Percentiles rank a stretch among this genome's conserved stretches.
phyloP scores from a whole-genome alignment of 805 yeast genomes.

The Saccharomyces jurei region DNA sequence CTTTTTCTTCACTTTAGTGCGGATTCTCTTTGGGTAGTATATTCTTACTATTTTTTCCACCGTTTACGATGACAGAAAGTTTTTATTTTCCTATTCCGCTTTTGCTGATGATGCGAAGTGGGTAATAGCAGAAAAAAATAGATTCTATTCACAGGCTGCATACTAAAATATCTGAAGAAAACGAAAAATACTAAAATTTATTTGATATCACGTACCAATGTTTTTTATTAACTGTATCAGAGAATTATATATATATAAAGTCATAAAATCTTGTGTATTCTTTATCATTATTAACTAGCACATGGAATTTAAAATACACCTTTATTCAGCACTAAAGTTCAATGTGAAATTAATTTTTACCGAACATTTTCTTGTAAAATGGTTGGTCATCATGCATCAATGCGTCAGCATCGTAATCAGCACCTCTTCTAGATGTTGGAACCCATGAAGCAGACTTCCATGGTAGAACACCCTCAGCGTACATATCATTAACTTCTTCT shows the following conservation, averaged over 20 bases:
- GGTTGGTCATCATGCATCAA: constrained; percentile 26
- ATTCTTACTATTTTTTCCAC: too few species aligned
- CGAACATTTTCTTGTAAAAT: constrained; percentile 22
- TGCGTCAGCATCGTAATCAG: constrained; percentile 23
- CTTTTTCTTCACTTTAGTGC: too few species aligned
- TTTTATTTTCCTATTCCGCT: neutral
- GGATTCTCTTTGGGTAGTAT: neutral
- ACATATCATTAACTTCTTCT: constrained; percentile 73
- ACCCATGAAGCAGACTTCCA: constrained; percentile 46
- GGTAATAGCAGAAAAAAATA: neutral
- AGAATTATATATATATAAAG: neutral
- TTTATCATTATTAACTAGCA: neutral
- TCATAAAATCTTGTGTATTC: neutral
- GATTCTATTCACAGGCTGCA: neutral
- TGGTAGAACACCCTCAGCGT: constrained; percentile 35
- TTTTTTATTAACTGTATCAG: neutral
- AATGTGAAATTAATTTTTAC: constrained; percentile 4
- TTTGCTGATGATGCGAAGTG: neutral
- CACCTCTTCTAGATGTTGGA: constrained; percentile 38
- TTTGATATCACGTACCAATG: neutral
- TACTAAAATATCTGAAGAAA: neutral
- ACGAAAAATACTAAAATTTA: neutral
- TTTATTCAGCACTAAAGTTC: neutral
- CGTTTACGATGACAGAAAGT: neutral
- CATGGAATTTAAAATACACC: neutral